These are phyloP conservation scores for Talaromyces sp. DNA, from an alignment of 2,329 filamentous ascomycete species.

Conservation along the genomic window DNA sequence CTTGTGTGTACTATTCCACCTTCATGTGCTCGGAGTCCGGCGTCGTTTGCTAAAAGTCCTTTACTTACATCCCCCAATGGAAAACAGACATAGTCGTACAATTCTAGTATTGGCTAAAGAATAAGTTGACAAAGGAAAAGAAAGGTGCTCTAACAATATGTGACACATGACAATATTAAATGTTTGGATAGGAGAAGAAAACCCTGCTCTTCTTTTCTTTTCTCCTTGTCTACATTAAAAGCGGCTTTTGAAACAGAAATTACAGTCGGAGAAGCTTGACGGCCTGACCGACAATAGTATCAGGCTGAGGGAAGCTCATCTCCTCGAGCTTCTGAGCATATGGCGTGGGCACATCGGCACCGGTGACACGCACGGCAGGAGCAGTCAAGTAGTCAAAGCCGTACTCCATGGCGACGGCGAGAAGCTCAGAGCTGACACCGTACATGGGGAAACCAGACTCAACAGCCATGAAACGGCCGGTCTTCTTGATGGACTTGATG, in stretches of 20 bases:
- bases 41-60: not conserved
- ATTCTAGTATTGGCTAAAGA: conserved; percentile 22
- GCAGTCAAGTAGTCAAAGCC: conserved; percentile 96
- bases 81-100: conserved; percentile 21
- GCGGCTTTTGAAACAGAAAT: conserved; percentile 21
- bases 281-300: conserved; percentile 80
- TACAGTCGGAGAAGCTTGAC: conserved; percentile 84
- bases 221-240: conserved; percentile 10
- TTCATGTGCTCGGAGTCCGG: not conserved
- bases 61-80: not conserved
- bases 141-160: conserved; percentile 31
- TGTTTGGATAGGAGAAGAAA: conserved; percentile 9
- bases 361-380: conserved; percentile 88
- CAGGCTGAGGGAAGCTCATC: conserved; percentile 89
- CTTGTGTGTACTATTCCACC: not conserved
- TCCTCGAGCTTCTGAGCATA: conserved; percentile 91
- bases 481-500: conserved; percentile 98
- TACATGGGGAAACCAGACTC: conserved; percentile 96
- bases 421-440: conserved; percentile 86
- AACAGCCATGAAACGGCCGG: conserved; percentile 80
- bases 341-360: conserved; percentile 94
- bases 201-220: not conserved
- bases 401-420: conserved; percentile 95
- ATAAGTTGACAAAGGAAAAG: conserved; percentile 23
- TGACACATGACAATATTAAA: conserved; percentile 32